phyloP scores from a whole-genome alignment of 768 basidiomycete species.

The Daedaleopsis sinensis region DNA sequence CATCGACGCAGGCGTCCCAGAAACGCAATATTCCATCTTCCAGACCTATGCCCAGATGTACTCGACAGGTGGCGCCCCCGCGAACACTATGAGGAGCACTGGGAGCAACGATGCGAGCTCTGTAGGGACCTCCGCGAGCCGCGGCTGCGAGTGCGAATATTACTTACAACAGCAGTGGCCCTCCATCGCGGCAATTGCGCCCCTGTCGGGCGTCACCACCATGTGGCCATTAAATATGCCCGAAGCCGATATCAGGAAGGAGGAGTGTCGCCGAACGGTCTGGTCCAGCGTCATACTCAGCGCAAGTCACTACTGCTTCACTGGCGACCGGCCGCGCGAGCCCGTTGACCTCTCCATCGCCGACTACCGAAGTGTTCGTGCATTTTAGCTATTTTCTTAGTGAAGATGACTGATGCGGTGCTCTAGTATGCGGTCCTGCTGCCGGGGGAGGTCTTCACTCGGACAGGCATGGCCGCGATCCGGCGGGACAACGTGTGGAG shows the following conservation, averaged over 20 bases:
- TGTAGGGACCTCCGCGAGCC: background rate
- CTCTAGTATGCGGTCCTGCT: slow-evolving; percentile 69
- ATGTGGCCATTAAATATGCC: slow-evolving; percentile 55
- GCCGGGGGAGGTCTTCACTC: slow-evolving; percentile 60
- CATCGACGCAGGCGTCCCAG: slow-evolving; percentile 60
- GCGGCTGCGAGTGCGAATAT: slow-evolving; percentile 30
- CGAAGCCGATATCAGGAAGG: slow-evolving; percentile 62
- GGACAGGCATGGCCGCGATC: slow-evolving; percentile 24
- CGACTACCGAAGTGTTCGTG: slow-evolving; percentile 48
- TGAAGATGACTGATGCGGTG: background rate
- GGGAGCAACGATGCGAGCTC: background rate
- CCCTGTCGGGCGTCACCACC: slow-evolving; percentile 63
- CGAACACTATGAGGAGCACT: too few species aligned
- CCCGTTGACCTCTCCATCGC: slow-evolving; percentile 52
- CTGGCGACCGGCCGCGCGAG: slow-evolving; percentile 44
- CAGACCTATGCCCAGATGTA: background rate
- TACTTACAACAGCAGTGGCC: slow-evolving; percentile 54
- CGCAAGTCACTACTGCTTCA: slow-evolving; percentile 64
- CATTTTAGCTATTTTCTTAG: background rate
- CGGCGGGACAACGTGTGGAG: slow-evolving; percentile 72
- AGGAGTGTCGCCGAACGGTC: slow-evolving; percentile 69
- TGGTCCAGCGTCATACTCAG: slow-evolving; percentile 71
- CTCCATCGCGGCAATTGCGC: slow-evolving; percentile 51
- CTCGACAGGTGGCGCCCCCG: too few species aligned
- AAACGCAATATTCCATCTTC: slow-evolving; percentile 23